Conservation (phyloP, 495 filamentous ascomycete species). For the Penicillium malachiteum region DNA sequence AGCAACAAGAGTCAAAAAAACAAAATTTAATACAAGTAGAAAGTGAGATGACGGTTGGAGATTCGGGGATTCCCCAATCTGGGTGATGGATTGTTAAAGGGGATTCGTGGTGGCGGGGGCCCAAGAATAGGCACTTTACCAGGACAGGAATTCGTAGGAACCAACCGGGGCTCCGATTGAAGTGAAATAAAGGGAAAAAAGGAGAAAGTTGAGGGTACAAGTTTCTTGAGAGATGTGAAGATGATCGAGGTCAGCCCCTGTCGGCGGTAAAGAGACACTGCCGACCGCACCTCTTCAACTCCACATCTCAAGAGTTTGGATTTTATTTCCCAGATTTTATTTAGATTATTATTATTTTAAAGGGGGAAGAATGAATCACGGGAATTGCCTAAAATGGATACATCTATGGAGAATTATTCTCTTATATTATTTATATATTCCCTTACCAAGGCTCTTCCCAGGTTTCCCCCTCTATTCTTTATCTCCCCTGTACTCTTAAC, state of each 20-base stretch:
- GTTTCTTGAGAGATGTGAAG: constrained; percentile 3
- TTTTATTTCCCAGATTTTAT: background rate
- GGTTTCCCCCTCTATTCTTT: too few species aligned
- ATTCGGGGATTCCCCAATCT: background rate
- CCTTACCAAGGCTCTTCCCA: too few species aligned
- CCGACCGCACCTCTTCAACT: constrained; percentile 17
- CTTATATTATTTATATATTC: too few species aligned
- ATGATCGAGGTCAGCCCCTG: constrained; percentile 22
- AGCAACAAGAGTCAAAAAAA: constrained; percentile 10
- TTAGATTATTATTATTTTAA: too few species aligned
- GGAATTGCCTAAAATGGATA: too few species aligned
- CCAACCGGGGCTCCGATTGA: constrained; percentile 27
- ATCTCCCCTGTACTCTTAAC: too few species aligned
- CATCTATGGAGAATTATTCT: too few species aligned
- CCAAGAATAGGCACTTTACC: background rate
- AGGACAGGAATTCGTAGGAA: constrained; percentile 11
- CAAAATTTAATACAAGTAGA: background rate
- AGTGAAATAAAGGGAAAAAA: constrained; percentile 2
- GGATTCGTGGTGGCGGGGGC: background rate
- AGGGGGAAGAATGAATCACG: too few species aligned
- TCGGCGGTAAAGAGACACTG: constrained; percentile 28
- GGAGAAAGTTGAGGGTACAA: background rate
- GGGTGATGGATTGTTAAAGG: background rate
- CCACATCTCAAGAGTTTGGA: background rate
- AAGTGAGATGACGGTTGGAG: background rate